Base-by-base conservation (phyloP, 352 stramenopile genomes). In the Globisporangium radiosum region DNA sequence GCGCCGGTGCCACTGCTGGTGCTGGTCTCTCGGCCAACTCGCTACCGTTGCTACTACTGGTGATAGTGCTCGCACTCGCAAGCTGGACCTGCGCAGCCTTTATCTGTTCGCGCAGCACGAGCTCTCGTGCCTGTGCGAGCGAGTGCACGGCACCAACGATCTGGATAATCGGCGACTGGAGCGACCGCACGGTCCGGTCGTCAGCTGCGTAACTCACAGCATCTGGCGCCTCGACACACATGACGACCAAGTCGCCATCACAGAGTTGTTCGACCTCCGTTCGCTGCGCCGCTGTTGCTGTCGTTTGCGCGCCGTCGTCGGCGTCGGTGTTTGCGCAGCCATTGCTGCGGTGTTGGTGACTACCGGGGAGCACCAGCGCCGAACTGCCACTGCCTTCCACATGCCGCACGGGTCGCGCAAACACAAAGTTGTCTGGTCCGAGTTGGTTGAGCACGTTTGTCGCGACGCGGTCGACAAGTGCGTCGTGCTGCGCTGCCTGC, bases 401-500 rank as follows among this genome's bases (percentile, higher is more conserved):
- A 6, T 15, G 33, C 5, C 51, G 48, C 17, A 7, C 60, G 49
- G 81, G 76, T 0, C 72, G 69, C 17, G 81, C 88, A 54, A 86
- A 90, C 17, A 87, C 78, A 53, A 85, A 90, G 47, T 90, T 87
- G 6, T 87, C 76, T 44, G 84, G 75, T 3, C 82, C 62, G 38
- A 80, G 73, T 15, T 87, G 76, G 17, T 73, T 82, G 61, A 83
- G 67, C 1, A 67, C 69, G 52, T 77, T 68, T 7, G 50, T 62
- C 0, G 65, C 54, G 0, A 57, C 57, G 7, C 39, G 40, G 10
- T 70, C 57, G 17, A 49, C 59, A 17, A 64, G 48, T 9, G 47
- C 47, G 37, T 39, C 57, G 10, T 54, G 19, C 8, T 52, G 63
- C 49, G n/a, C 2, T 56, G 52, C 50, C 40, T 55, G 13, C 19